Conservation (phyloP, 225 moss, liverwort and hornwort genomes). For the Pseudisothecium myosuroides region DNA sequence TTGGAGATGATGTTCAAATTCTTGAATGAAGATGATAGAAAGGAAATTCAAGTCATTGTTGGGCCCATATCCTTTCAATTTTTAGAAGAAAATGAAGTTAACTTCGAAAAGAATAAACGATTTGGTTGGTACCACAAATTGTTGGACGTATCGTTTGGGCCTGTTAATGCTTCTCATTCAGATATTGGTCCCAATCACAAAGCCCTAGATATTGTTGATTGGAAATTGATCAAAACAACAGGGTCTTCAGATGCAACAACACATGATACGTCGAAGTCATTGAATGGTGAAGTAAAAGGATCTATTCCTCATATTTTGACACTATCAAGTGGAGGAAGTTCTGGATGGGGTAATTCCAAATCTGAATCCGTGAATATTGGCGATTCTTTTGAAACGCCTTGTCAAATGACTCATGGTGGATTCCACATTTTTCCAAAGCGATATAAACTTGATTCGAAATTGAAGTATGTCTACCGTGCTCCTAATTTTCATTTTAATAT, state of each 20-base stretch:
- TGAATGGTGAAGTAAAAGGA: not conserved
- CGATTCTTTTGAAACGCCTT: accelerated
- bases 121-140: not conserved
- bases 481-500: accelerated
- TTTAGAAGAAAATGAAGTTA: not conserved
- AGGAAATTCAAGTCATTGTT: not conserved
- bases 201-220: not conserved
- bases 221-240: not conserved
- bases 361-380: not conserved
- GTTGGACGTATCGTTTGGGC: not conserved
- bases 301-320: not conserved
- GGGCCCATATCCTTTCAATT: not conserved
- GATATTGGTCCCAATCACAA: not conserved
- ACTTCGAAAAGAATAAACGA: accelerated
- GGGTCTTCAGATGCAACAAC: not conserved
- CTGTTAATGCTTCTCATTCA: accelerated
- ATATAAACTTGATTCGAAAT: not conserved
- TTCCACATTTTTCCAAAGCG: not conserved
- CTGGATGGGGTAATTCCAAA: accelerated
- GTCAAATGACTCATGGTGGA: not conserved
- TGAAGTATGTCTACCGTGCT: not conserved
- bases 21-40: not conserved
- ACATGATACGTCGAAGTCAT: not conserved
- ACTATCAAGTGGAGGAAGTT: accelerated
- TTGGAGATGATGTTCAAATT: not conserved